Evolutionary conservation across 176 grass and related monocot species (phyloP).

Genomic region (Alopecurus myosuroides): DNA sequence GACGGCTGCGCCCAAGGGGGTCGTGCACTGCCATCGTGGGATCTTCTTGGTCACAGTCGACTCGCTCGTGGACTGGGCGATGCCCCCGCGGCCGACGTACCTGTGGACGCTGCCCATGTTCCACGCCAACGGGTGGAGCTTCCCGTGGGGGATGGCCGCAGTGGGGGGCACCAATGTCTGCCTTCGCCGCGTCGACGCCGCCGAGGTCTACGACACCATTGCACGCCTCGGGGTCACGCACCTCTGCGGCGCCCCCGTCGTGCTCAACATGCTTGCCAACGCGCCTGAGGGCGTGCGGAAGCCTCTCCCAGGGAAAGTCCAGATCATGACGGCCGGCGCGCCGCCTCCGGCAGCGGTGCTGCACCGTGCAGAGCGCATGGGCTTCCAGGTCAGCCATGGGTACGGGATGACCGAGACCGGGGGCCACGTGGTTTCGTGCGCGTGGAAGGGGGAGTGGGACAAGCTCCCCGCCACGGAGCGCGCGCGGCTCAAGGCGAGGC

Average conservation of each 20-base stretch:
- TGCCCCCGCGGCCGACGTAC: conserved; percentile 56
- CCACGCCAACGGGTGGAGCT: conserved; percentile 88
- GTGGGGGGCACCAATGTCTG: neutral
- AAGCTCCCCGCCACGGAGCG: conserved; percentile 43
- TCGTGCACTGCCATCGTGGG: conserved; percentile 83
- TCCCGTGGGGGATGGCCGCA: conserved; percentile 71
- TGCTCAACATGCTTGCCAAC: conserved; percentile 85
- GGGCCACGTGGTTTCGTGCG: conserved; percentile 49
- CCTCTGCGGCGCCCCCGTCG: conserved; percentile 77
- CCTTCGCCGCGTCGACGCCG: conserved; percentile 55
- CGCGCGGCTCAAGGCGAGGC: conserved; percentile 64
- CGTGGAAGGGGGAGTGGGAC: conserved; percentile 75
- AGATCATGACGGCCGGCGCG: conserved; percentile 60
- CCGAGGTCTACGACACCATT: conserved; percentile 40
- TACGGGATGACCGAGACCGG: conserved; percentile 75
- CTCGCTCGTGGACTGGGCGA: conserved; percentile 55
- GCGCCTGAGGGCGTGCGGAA: conserved; percentile 25
- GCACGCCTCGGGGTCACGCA: conserved; percentile 38
- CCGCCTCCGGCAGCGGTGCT: conserved; percentile 68
- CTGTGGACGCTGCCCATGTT: conserved; percentile 93
- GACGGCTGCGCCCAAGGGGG: conserved; percentile 77
- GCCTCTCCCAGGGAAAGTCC: conserved; percentile 40
- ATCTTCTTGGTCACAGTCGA: conserved; percentile 60
- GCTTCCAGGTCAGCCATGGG: conserved; percentile 67
- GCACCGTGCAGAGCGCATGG: conserved; percentile 46